These are phyloP conservation scores for Solanum paucissectum DNA, from an alignment of 257 asterid genomes.

Conservation along the genomic window DNA sequence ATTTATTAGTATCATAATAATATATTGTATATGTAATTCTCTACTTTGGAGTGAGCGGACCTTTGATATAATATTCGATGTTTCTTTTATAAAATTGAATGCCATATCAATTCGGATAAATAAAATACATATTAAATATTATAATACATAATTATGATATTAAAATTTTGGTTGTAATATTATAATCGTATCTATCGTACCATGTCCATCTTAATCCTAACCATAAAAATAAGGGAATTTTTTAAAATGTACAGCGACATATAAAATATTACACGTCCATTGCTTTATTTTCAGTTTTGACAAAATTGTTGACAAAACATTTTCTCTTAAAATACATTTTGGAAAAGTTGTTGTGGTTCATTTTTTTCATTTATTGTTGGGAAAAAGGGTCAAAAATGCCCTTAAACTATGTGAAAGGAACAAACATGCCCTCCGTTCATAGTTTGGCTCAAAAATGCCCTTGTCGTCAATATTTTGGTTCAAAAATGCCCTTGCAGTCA, in stretches of 20 bases:
- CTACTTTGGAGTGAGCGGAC: not conserved
- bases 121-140: not conserved
- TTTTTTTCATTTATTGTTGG: not conserved
- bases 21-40: not conserved
- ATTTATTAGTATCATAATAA: not conserved
- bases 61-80: not conserved
- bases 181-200: not conserved
- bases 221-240: not conserved
- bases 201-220: not conserved
- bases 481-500: no score
- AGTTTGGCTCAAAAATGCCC: no score
- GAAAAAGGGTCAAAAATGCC: no score
- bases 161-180: not conserved
- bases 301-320: no score
- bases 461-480: no score
- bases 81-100: not conserved
- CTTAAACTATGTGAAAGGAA: no score
- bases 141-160: not conserved
- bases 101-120: no score
- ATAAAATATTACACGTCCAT: no score
- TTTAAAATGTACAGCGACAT: no score
- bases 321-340: not conserved
- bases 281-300: not conserved
- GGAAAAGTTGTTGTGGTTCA: not conserved
- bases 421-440: no score